A percentile compares a stretch with the other conserved stretches of the same genome.
Evolutionary conservation across 2,329 filamentous ascomycete genomes (phyloP).

Genomic region (Botrytis aclada): DNA sequence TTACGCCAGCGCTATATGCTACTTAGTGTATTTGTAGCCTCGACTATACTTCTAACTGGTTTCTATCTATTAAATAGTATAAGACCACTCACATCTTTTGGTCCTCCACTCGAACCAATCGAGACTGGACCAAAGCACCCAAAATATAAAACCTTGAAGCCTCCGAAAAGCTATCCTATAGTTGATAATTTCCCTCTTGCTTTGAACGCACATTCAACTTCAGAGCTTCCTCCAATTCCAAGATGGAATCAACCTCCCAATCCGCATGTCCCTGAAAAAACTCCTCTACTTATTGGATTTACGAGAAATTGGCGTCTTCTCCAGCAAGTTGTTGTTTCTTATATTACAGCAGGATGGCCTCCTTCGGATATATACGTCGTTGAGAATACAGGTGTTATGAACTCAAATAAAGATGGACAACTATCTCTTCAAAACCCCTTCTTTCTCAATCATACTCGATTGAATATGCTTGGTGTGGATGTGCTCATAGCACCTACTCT

Average conservation of each 20-base stretch:
- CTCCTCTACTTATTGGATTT: slow-evolving; percentile 59
- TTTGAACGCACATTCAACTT: slow-evolving; percentile 25
- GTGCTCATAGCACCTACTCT: slow-evolving; percentile 51
- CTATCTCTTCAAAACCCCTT: slow-evolving; percentile 55
- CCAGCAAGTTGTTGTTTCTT: slow-evolving; percentile 53
- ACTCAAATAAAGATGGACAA: slow-evolving; percentile 48
- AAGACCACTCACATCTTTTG: not conserved
- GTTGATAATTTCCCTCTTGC: slow-evolving; percentile 34
- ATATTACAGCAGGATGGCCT: slow-evolving; percentile 59
- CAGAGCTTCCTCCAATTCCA: slow-evolving; percentile 43
- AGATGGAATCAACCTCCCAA: slow-evolving; percentile 45
- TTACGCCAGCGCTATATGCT: slow-evolving; percentile 9
- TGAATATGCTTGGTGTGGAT: slow-evolving; percentile 51
- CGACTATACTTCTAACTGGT: not conserved
- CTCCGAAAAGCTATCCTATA: slow-evolving; percentile 24
- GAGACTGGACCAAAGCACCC: slow-evolving; percentile 14
- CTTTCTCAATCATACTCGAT: slow-evolving; percentile 51
- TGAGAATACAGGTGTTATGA: slow-evolving; percentile 57
- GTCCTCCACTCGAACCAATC: not conserved
- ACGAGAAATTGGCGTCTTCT: slow-evolving; percentile 54
- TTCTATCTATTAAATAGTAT: slow-evolving; percentile 3
- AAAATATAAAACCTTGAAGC: slow-evolving; percentile 23
- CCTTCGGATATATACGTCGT: slow-evolving; percentile 54
- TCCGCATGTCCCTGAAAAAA: slow-evolving; percentile 41
- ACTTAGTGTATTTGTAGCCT: not conserved